phyloP scores from a whole-genome alignment of 371 early-diverging fungal species.

The Entomophthora muscae region DNA sequence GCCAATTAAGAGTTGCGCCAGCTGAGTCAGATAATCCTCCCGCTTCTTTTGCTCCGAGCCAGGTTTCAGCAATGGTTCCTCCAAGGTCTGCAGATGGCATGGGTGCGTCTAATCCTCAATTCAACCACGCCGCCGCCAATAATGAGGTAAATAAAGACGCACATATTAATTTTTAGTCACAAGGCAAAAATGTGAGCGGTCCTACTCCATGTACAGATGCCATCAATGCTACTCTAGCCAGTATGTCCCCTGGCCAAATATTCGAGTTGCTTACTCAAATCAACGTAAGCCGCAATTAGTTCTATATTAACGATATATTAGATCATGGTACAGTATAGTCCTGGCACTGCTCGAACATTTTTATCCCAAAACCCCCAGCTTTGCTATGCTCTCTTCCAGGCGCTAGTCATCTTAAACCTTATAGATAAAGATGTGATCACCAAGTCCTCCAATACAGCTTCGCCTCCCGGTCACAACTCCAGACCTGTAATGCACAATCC shows the following conservation, averaged over 20 bases:
- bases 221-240: conserved; percentile 20
- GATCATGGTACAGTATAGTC: conserved; percentile 29
- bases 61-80: too few species aligned
- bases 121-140: not conserved
- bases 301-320: too few species aligned
- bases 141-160: not conserved
- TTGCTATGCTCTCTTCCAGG: conserved; percentile 72
- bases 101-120: not conserved
- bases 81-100: too few species aligned
- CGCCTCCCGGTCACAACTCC: not conserved
- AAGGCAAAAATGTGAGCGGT: not conserved
- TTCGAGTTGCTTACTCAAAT: conserved; percentile 54
- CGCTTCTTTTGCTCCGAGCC: not conserved
- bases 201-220: not conserved
- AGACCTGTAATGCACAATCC: not conserved
- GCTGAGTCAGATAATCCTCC: not conserved
- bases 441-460: conserved; percentile 27
- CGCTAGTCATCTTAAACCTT: conserved; percentile 61
- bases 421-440: conserved; percentile 39
- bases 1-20: conserved; percentile 43
- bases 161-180: not conserved
- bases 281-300: too few species aligned
- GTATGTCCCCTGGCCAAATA: conserved; percentile 47
- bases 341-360: conserved; percentile 44
- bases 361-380: conserved; percentile 63